A percentile compares a stretch with the other conserved stretches of the same genome.
Evolutionary conservation across 2,329 filamentous ascomycete species (phyloP).

Genomic region (Verticillium nubilum): DNA sequence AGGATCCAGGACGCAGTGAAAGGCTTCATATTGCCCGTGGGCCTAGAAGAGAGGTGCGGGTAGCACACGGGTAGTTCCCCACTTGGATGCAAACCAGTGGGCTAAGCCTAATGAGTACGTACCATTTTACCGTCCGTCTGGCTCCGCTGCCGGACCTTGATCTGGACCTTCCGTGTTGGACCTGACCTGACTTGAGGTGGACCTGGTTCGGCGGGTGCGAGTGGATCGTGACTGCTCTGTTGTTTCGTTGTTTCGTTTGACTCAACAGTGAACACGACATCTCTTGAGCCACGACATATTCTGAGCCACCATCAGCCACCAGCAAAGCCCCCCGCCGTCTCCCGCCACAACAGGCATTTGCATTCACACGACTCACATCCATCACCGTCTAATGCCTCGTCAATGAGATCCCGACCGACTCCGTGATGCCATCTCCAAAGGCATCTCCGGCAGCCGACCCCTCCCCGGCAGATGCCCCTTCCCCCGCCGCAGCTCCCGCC

Average conservation of each 20-base stretch:
- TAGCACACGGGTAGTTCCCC: too few relatives aligned
- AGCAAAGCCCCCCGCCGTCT: too few relatives aligned
- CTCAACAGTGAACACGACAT: not conserved
- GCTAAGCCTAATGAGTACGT: not conserved
- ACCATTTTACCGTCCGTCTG: not conserved
- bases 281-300: too few relatives aligned
- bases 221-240: not conserved
- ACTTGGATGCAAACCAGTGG: not conserved
- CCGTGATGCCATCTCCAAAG: constrained; percentile 1
- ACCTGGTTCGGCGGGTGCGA: not conserved
- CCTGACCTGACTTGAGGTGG: too few relatives aligned
- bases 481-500: constrained; percentile 8
- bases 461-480: not conserved
- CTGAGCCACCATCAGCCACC: not conserved
- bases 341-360: not conserved
- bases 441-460: not conserved
- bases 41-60: too few relatives aligned
- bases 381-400: too few relatives aligned
- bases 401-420: not conserved
- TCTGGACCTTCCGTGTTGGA: not conserved
- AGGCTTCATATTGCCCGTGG: not conserved
- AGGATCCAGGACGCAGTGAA: too few relatives aligned
- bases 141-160: not conserved
- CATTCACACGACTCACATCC: not conserved
- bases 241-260: not conserved